Percentiles rank a stretch among this genome's conserved stretches.
These are phyloP conservation scores for Fusarium lyarnte DNA, from an alignment of 2,329 filamentous ascomycete genomes.

Conservation along the genomic window DNA sequence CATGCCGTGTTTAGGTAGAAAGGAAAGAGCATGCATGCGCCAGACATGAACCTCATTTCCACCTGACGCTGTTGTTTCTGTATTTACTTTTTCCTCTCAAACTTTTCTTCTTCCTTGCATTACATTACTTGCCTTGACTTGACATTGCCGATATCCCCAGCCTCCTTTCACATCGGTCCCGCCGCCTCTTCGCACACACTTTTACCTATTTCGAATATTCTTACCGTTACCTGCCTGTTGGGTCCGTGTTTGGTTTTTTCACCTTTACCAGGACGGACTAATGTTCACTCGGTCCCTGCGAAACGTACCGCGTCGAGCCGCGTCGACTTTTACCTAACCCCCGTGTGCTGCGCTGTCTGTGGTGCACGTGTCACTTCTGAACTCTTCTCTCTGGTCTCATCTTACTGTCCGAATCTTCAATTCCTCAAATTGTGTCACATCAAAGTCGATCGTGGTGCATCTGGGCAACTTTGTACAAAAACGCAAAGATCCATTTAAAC, in stretches of 20 bases:
- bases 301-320: constrained; percentile 31
- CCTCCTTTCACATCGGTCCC: constrained; percentile 19
- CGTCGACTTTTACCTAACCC: constrained; percentile 3
- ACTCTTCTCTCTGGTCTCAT: not conserved
- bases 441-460: not conserved
- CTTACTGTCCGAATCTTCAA: not conserved
- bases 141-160: constrained; percentile 1
- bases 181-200: constrained; percentile 23
- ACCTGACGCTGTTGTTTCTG: constrained; percentile 18
- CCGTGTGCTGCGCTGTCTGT: not conserved
- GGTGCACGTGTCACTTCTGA: constrained; percentile 14
- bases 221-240: not conserved
- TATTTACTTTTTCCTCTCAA: constrained; percentile 22
- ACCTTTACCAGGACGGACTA: not conserved
- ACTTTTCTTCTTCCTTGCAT: constrained; percentile 4
- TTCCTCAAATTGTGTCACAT: not conserved
- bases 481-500: not conserved
- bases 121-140: not conserved
- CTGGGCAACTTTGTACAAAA: not conserved
- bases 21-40: constrained; percentile 17
- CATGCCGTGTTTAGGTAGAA: not conserved
- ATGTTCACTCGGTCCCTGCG: constrained; percentile 1
- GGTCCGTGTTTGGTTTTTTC: constrained; percentile 1
- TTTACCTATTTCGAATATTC: constrained; percentile 11
- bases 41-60: constrained; percentile 29